Evolutionary conservation across 1,139 yeast species (phyloP), one percentile per base, ranked within the genome.

Genomic region (Diutina ranongensis): DNA sequence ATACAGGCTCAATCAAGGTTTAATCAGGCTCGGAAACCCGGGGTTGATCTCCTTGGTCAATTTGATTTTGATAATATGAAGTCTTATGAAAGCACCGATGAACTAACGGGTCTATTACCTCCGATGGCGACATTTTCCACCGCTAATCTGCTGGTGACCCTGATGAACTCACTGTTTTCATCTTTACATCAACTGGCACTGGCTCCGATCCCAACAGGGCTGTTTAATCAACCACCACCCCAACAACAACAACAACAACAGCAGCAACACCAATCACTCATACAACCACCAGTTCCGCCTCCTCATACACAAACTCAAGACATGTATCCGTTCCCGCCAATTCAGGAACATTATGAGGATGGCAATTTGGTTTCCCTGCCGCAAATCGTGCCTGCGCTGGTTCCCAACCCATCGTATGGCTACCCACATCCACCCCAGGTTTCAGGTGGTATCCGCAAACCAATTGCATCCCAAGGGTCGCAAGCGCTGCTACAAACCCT

Each of bases 41-140:
- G 31, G n/a, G 32, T 38, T 3, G 42, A 38, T 12, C 42, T 38
- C 21, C 20, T 38, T 10, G 32, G 42, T 4, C 42, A 38, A n/a
- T 38, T 38, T 25, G 42, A 38, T 22, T 38, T 38, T n/a, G 40
- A 35, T 3, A 28, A 15, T 16, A 22, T 35, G 2, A 20, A 15
- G 19, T 28, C 40, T 3, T 35, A 35, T 28, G 42, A 38, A 9
- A 25, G 42, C 33, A 25, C 19, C 33, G 42, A 25, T 27, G 42
- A 38, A 18, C 20, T 38, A n/a, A 38, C 42, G 32, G 42, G 33
- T 4, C 16, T 38, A 8, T n/a, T 38, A 3, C 42, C 42, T 19
- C 42, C 42, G 5, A 38, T 38, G 42, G 42, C 42, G n/a, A 38
- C 42, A n/a, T 38, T 38, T 25, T 25, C 32, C 42, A 38, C 42